Conservation (phyloP, 805 yeast genomes). For the Sungouiella thailandica region DNA sequence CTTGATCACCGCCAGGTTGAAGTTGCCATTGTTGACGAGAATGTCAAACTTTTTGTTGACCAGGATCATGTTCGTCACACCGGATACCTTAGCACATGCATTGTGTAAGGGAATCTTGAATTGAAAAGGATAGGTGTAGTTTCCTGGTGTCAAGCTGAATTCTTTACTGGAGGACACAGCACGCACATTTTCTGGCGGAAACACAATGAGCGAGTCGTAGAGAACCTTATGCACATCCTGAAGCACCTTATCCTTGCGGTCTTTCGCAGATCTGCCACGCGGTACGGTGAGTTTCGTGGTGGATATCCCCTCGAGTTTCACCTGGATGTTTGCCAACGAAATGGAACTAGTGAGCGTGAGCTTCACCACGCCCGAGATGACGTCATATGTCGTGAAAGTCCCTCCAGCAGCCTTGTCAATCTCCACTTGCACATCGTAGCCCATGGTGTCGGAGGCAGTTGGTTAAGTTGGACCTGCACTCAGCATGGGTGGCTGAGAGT, state of each 20-base stretch:
- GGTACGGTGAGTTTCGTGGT: slow-evolving; percentile 33
- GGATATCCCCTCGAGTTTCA: slow-evolving; percentile 48
- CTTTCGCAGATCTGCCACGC: slow-evolving; percentile 7
- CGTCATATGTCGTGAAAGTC: slow-evolving; percentile 44
- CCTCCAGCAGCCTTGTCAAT: slow-evolving; percentile 27
- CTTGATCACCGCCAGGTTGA: slow-evolving; percentile 12
- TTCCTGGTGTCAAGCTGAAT: slow-evolving; percentile 47
- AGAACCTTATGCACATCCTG: slow-evolving; percentile 42
- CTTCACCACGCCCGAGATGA: slow-evolving; percentile 36
- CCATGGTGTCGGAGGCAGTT: slow-evolving; percentile 11
- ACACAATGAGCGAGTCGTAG: slow-evolving; percentile 45
- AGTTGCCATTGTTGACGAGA: slow-evolving; percentile 30
- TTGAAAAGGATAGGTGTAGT: slow-evolving; percentile 45
- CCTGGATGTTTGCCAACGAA: slow-evolving; percentile 44
- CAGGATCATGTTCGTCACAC: slow-evolving; percentile 28
- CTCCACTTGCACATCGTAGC: slow-evolving; percentile 25
- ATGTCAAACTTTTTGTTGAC: slow-evolving; percentile 27
- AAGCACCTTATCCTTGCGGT: slow-evolving; percentile 16
- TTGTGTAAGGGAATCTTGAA: slow-evolving; percentile 40
- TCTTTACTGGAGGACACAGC: slow-evolving; percentile 39
- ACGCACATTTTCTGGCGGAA: slow-evolving; percentile 48
- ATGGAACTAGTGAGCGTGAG: slow-evolving; percentile 37
- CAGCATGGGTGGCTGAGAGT: not conserved
- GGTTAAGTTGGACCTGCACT: not conserved
- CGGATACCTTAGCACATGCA: slow-evolving; percentile 34